phyloP scores from a whole-genome alignment of 805 yeast species.

The Pichia paraexigua region DNA sequence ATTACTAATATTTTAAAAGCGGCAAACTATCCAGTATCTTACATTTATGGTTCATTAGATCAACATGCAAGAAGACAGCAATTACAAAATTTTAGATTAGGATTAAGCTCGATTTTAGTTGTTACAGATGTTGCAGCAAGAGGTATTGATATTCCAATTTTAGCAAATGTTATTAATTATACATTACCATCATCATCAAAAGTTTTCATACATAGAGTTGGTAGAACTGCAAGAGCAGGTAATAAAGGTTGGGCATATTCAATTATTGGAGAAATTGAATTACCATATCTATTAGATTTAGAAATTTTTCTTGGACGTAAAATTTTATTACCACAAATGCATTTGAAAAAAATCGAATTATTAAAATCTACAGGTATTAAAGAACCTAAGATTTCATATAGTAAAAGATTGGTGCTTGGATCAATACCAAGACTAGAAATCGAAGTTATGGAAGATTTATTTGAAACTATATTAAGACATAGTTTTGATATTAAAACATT shows the following conservation, averaged over 20 bases:
- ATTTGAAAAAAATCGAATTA: slow-evolving; percentile 50
- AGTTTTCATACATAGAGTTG: slow-evolving; percentile 93
- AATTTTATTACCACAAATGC: slow-evolving; percentile 61
- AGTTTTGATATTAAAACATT: slow-evolving; percentile 62
- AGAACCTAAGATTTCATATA: slow-evolving; percentile 60
- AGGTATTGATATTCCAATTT: slow-evolving; percentile 96
- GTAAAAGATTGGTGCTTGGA: slow-evolving; percentile 76
- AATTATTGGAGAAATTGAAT: slow-evolving; percentile 72
- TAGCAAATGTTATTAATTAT: slow-evolving; percentile 90
- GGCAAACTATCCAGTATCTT: slow-evolving; percentile 79
- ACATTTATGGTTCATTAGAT: slow-evolving; percentile 89
- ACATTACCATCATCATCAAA: slow-evolving; percentile 89
- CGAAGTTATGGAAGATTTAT: slow-evolving; percentile 68
- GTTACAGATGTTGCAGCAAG: slow-evolving; percentile 98
- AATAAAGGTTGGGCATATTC: slow-evolving; percentile 97
- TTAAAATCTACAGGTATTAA: slow-evolving; percentile 31
- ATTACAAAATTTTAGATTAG: slow-evolving; percentile 74
- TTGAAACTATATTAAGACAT: slow-evolving; percentile 47
- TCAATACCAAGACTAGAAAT: slow-evolving; percentile 64
- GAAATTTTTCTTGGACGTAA: slow-evolving; percentile 86
- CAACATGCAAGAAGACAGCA: slow-evolving; percentile 92
- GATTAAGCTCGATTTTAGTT: slow-evolving; percentile 76
- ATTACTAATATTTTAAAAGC: slow-evolving; percentile 59
- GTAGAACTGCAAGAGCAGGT: slow-evolving; percentile 99
- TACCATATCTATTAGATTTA: slow-evolving; percentile 84